Evolutionary conservation across 2,329 filamentous ascomycete genomes (phyloP), one percentile per base, ranked within the genome.

Genomic region (Ceratocystis albifundus): DNA sequence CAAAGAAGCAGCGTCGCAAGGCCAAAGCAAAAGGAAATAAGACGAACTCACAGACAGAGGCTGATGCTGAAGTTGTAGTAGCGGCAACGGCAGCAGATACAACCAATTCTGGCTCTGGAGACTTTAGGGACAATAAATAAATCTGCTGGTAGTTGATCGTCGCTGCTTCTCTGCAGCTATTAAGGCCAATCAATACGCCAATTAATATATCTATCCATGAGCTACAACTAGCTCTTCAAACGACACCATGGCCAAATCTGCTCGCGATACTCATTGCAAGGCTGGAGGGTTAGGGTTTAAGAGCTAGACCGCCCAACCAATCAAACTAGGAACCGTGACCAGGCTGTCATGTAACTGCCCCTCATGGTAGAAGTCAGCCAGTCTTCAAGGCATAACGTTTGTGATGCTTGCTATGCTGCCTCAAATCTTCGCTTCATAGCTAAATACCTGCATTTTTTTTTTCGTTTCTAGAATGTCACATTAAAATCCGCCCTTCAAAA

Each of bases 1-100:
- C 80, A 70, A 85, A 82, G 76, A 85, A 86, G 75, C 70, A 85
- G 68, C 82, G 83, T 73, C 77, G 79, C 71, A 79, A 80, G 71
- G 77, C 79, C 55, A 86, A 86, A 74, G 82, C 80, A 69, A 83
- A 78, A 72, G 80, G 80, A 70, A 77, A 77, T 74, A 85, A 83
- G 28, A 69, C 15, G 4, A 65, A 66, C 2, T 10, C 28, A 36
- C 25, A 80, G 70, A 77, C 79, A 59, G 85, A 86, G 74, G 81
- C 80, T 69, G 83, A 78, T 72, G 80, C 80, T 70, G 77, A 77
- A 74, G 85, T 83, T 22, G 70, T 17, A 3, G 65, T 65, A 12
- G 69, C 63, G 20, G 71, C 70, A 45, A 73, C 66, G 3, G 71
- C 71, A 30, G 71, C 46, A 20, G 69, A 48, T 32, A 53, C 30